Evolutionary conservation across 371 early-diverging fungal species (phyloP).

Genomic region (Globomyces sp.): DNA sequence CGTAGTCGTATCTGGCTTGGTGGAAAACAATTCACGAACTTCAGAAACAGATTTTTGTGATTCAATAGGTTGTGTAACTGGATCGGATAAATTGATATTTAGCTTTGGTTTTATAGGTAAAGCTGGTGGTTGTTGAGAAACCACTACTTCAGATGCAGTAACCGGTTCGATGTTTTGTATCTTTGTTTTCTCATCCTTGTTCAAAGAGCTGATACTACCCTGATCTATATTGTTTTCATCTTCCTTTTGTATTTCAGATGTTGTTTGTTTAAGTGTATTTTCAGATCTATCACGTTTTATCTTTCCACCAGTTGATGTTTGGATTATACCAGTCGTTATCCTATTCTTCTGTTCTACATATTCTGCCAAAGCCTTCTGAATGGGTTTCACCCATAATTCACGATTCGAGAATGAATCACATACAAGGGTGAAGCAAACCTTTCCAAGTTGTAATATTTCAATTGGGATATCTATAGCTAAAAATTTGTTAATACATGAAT

Average conservation of each 20-base stretch:
- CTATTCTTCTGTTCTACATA: constrained; percentile 30
- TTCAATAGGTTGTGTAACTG: not conserved
- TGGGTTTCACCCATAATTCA: constrained; percentile 37
- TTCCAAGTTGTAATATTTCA: constrained; percentile 39
- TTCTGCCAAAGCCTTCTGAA: constrained; percentile 34
- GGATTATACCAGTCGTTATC: constrained; percentile 11
- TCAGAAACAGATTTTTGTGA: too few species aligned
- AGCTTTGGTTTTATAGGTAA: not conserved
- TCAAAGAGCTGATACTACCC: too few species aligned
- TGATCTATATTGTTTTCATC: too few species aligned
- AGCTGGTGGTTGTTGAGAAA: too few species aligned
- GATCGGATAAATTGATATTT: not conserved
- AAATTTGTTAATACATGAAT: constrained; percentile 6
- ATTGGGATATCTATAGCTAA: not conserved
- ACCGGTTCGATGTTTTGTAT: too few species aligned
- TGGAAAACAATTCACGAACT: too few species aligned
- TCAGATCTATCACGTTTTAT: not conserved
- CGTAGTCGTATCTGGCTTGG: too few species aligned
- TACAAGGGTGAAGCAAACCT: constrained; percentile 27
- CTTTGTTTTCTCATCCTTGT: too few species aligned
- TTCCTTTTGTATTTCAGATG: constrained; percentile 1
- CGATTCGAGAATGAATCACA: constrained; percentile 24
- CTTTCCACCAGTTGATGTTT: not conserved
- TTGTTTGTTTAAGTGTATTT: not conserved
- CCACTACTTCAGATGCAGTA: too few species aligned